These are phyloP conservation scores for Amaranthus palmeri DNA, from an alignment of 148 eudicot species.

Conservation along the genomic window DNA sequence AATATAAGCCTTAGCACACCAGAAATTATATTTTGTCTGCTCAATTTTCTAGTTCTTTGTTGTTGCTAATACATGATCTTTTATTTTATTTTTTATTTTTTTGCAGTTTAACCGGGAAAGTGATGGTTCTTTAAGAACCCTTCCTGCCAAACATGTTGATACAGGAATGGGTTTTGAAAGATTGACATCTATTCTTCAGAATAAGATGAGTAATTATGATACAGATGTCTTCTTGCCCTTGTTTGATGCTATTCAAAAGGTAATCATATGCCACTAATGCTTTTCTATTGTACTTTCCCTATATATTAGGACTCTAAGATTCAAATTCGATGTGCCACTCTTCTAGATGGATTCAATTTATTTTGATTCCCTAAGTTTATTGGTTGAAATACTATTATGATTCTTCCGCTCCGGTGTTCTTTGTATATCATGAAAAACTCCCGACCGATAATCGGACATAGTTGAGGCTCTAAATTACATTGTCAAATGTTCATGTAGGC, in stretches of 20 bases:
- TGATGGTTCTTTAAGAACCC: constrained; percentile 70
- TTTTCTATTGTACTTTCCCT: neutral
- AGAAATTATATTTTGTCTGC: neutral
- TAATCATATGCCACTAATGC: constrained; percentile 22
- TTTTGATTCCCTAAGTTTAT: neutral
- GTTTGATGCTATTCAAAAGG: constrained; percentile 83
- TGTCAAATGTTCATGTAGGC: constrained; percentile 39
- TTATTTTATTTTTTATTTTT: neutral
- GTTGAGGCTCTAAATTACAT: neutral
- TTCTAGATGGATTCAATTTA: neutral
- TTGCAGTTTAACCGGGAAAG: constrained; percentile 87
- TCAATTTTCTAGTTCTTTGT: neutral
- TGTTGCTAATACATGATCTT: constrained; percentile 10
- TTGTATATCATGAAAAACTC: neutral
- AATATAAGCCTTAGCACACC: neutral
- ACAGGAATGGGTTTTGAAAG: constrained; percentile 99
- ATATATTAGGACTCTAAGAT: neutral
- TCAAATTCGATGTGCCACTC: neutral
- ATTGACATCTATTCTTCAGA: constrained; percentile 94
- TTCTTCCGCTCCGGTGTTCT: neutral
- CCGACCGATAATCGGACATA: neutral
- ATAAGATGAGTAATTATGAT: constrained; percentile 96
- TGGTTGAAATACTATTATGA: neutral
- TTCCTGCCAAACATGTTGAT: constrained; percentile 95
- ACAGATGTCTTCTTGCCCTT: constrained; percentile 92